Evolutionary conservation across 2,329 filamentous ascomycete species (phyloP).

Genomic region (Rachicladosporium sp.): DNA sequence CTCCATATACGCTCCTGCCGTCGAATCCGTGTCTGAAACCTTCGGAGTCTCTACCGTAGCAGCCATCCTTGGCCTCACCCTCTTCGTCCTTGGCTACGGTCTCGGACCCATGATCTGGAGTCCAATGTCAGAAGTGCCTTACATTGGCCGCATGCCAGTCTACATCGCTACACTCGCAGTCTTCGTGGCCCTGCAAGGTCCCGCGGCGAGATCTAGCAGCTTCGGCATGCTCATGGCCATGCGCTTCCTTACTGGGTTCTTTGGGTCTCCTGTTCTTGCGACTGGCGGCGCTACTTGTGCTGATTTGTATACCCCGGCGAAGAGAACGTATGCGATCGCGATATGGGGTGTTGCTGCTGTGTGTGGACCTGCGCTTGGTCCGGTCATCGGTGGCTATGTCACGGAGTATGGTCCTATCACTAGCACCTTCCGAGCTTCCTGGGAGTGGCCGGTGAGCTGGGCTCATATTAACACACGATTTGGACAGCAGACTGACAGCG

Average conservation of each 20-base stretch:
- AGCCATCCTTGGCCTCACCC: constrained; percentile 34
- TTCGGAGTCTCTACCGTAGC: constrained; percentile 32
- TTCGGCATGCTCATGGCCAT: constrained; percentile 41
- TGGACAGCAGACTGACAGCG: constrained; percentile 18
- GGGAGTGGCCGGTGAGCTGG: constrained; percentile 4
- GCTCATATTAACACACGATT: too few relatives aligned
- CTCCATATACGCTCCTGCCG: constrained; percentile 36
- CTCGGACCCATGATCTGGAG: constrained; percentile 33
- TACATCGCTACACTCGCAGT: constrained; percentile 22
- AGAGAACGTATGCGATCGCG: constrained; percentile 20
- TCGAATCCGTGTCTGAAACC: constrained; percentile 23
- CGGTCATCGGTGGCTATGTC: constrained; percentile 21
- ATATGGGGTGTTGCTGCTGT: constrained; percentile 20
- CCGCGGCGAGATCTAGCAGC: constrained; percentile 42
- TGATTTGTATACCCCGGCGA: constrained; percentile 24
- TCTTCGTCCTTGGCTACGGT: constrained; percentile 38
- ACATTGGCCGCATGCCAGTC: constrained; percentile 15
- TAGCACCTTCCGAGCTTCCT: constrained; percentile 18
- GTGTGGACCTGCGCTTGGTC: constrained; percentile 21
- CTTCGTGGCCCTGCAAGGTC: constrained; percentile 41
- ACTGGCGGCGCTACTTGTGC: constrained; percentile 39
- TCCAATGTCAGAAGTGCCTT: constrained; percentile 36
- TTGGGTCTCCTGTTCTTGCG: constrained; percentile 40
- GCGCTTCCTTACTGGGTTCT: constrained; percentile 42
- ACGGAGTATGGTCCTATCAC: constrained; percentile 14